Evolutionary conservation across 2,329 filamentous ascomycete species (phyloP).

Genomic region (Hypocreales sp.): DNA sequence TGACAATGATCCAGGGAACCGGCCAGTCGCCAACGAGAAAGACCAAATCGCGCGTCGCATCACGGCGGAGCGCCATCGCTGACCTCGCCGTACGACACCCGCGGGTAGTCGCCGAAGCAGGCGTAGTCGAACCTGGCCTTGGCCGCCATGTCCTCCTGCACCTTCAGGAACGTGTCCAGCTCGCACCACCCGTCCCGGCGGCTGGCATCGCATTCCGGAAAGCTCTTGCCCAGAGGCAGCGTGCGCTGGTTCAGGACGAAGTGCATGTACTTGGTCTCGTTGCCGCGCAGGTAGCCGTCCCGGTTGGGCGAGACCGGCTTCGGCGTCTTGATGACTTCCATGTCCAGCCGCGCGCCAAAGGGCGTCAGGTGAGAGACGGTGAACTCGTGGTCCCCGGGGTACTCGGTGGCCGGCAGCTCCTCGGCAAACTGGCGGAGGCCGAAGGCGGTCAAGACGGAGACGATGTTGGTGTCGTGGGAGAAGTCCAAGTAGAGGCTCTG

Average conservation of each 20-base stretch:
- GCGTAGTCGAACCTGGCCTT: conserved; percentile 47
- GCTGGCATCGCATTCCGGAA: conserved; percentile 43
- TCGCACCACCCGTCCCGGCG: conserved; percentile 68
- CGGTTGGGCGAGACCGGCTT: conserved; percentile 42
- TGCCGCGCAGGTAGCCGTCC: conserved; percentile 33
- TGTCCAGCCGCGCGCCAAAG: conserved; percentile 57
- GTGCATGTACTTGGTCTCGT: conserved; percentile 53
- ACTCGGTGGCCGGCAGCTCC: conserved; percentile 36
- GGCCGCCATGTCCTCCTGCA: conserved; percentile 42
- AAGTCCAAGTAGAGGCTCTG: conserved; percentile 67
- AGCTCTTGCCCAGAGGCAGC: conserved; percentile 50
- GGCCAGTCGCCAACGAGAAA: too few species aligned
- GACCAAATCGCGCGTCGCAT: too few species aligned
- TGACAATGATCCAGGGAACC: too few species aligned
- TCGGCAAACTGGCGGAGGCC: conserved; percentile 54
- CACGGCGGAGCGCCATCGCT: conserved; percentile 19
- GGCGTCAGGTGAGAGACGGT: conserved; percentile 54
- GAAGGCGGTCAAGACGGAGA: conserved; percentile 55
- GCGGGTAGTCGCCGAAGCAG: conserved; percentile 42
- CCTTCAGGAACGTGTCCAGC: conserved; percentile 47
- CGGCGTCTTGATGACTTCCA: conserved; percentile 57
- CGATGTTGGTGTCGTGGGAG: conserved; percentile 61
- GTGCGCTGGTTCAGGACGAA: conserved; percentile 64
- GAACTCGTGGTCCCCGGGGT: conserved; percentile 44
- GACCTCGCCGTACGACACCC: conserved; percentile 21